Percentiles rank a stretch among this genome's conserved stretches.
These are phyloP conservation scores for Nothophoma quercina DNA, from an alignment of 2,329 filamentous ascomycete genomes.

Conservation along the genomic window DNA sequence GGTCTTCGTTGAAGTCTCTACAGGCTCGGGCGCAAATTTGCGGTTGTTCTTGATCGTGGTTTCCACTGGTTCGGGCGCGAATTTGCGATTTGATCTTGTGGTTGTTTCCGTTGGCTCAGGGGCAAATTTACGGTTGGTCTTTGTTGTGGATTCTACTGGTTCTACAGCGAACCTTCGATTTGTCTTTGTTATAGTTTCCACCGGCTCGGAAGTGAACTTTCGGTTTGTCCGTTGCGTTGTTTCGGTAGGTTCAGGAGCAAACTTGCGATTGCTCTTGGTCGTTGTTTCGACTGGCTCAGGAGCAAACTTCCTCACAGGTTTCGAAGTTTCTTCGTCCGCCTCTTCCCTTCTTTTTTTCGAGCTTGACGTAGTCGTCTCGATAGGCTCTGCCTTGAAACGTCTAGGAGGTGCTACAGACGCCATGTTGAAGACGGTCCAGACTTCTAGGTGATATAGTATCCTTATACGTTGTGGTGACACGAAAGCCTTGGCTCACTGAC, in stretches of 20 bases:
- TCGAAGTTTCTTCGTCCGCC: constrained; percentile 40
- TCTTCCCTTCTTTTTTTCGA: constrained; percentile 73
- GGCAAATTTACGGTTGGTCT: constrained; percentile 34
- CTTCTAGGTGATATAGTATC: constrained; percentile 3
- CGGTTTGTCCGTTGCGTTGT: constrained; percentile 64
- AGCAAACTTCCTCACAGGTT: constrained; percentile 62
- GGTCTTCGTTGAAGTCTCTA: constrained; percentile 45
- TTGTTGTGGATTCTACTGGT: constrained; percentile 49
- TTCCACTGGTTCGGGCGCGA: constrained; percentile 75
- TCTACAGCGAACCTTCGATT: constrained; percentile 66
- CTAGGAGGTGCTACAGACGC: constrained; percentile 41
- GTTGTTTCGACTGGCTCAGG: constrained; percentile 78
- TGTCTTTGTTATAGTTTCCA: constrained; percentile 38
- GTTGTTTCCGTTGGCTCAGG: constrained; percentile 38
- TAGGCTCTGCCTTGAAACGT: constrained; percentile 49
- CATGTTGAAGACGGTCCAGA: constrained; percentile 30
- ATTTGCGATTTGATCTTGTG: constrained; percentile 59
- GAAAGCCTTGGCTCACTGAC: constrained; percentile 21
- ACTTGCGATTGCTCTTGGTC: constrained; percentile 61
- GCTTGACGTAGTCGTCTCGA: constrained; percentile 45
- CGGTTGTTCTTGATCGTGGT: constrained; percentile 66
- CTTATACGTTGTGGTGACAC: constrained; percentile 14
- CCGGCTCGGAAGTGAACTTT: constrained; percentile 40
- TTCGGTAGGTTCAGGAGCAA: constrained; percentile 76
- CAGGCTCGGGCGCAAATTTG: constrained; percentile 51